A percentile compares a stretch with the other conserved stretches of the same genome.
Conservation (phyloP, 2,329 filamentous ascomycete genomes). For the Penicillium sp. region DNA sequence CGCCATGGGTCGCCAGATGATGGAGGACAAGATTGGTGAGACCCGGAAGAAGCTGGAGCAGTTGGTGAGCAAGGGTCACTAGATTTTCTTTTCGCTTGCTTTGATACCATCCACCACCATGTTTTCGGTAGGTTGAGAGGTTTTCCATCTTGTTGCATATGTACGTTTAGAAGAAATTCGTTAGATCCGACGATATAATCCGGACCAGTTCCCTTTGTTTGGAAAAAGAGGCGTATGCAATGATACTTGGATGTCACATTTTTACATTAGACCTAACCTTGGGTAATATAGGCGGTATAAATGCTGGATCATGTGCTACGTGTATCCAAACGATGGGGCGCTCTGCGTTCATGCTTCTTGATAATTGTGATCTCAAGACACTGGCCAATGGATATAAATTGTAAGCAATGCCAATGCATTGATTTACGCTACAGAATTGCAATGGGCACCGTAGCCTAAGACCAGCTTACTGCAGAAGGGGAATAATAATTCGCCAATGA, state of each 20-base stretch:
- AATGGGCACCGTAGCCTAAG: neutral
- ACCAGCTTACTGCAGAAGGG: neutral
- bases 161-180: constrained; percentile 29
- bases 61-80: constrained; percentile 90
- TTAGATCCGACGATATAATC: constrained; percentile 28
- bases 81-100: constrained; percentile 30
- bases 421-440: neutral
- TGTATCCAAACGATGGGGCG: neutral
- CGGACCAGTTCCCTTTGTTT: constrained; percentile 25
- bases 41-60: constrained; percentile 76
- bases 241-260: neutral
- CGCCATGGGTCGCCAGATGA: constrained; percentile 67
- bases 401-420: neutral
- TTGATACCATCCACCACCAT: constrained; percentile 11
- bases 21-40: constrained; percentile 77
- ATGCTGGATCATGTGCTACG: neutral
- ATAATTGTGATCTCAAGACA: neutral
- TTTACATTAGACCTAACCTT: neutral
- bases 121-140: constrained; percentile 10
- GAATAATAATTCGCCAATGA: neutral
- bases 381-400: too few relatives aligned
- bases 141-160: constrained; percentile 26
- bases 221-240: constrained; percentile 4
- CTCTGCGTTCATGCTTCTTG: neutral
- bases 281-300: neutral